phyloP scores from a whole-genome alignment of 2,329 filamentous ascomycete species.

The Colletotrichum caudatum region DNA sequence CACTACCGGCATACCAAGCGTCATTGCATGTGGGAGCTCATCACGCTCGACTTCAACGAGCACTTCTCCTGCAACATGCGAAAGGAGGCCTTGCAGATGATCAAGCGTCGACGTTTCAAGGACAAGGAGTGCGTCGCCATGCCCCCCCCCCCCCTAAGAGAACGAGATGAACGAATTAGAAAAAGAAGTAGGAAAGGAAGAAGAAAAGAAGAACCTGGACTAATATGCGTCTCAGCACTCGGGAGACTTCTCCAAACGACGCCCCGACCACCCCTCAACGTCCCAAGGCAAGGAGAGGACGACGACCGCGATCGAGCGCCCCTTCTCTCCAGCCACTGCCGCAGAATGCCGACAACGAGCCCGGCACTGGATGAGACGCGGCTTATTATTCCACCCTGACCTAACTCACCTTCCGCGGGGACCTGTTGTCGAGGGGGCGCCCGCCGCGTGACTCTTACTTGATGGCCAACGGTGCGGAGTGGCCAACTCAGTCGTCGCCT shows the following conservation, averaged over 20 bases:
- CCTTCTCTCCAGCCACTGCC: constrained; percentile 8
- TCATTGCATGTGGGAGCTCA: constrained; percentile 40
- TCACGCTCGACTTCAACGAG: constrained; percentile 39
- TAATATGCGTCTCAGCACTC: constrained; percentile 11
- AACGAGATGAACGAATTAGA: background rate
- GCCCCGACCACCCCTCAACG: constrained; percentile 1
- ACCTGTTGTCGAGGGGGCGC: too few species aligned
- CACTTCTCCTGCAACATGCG: constrained; percentile 39
- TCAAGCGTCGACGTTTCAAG: constrained; percentile 38
- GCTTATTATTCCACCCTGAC: background rate
- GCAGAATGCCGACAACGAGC: constrained; percentile 18
- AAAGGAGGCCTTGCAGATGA: constrained; percentile 40
- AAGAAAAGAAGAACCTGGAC: background rate
- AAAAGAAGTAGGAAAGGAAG: background rate
- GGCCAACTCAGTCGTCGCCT: background rate
- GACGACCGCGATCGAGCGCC: constrained; percentile 28
- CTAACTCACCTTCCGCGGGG: background rate
- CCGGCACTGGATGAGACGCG: constrained; percentile 19
- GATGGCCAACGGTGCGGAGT: background rate
- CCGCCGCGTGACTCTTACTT: background rate
- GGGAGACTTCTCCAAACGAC: constrained; percentile 32
- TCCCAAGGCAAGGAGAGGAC: constrained; percentile 29
- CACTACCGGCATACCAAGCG: constrained; percentile 40
- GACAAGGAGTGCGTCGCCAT: constrained; percentile 30
- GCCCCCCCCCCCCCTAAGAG: background rate